Evolutionary conservation across 495 filamentous ascomycete species (phyloP), one percentile per base, ranked within the genome.

Genomic region (Trichoderma erinaceum): DNA sequence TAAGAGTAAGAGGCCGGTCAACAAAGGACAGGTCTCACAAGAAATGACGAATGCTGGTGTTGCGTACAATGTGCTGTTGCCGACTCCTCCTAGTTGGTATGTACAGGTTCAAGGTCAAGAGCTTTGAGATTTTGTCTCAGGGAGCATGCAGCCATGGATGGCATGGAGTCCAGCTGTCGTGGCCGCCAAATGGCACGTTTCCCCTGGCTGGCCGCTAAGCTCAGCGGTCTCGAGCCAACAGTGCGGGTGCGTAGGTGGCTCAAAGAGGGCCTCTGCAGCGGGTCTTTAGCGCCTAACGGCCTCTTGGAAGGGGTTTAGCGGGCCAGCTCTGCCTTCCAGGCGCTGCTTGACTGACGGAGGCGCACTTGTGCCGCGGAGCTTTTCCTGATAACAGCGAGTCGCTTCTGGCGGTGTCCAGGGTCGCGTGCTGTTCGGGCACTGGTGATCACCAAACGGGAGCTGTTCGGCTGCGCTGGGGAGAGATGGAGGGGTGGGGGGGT

Each of bases 101-200:
- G 56, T 61, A 61, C 56, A 32, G 56, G 44, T 29, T 61, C 25
- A 29, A 61, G 25, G 56, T 32, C 27, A 25, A 61, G 56, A 61
- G 56, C 56, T 61, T 61, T 23, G 56, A 61, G 56, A 61, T 61
- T 61, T 61, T 61, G 56, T 61, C 56, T 61, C 56, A 61, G 56
- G 56, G 48, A 52, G 48, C 48, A 35, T 61, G 56, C 25, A 61
- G 56, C 50, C 56, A 32, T 61, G 46, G 46, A 50, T 50, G 48
- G 48, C 18, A 52, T 52, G 48, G 48, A 52, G 48, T 52, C 18
- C n/a, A 11, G 48, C 18, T 23, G 18, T 52, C n/a, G 11, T 29
- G 15, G 56, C 56, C 56, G 56, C 56, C 56, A 61, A 61, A 61
- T 61, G 56, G 56, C 56, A 61, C 56, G 56, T 32, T 61, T 61